phyloP scores from a whole-genome alignment of 106 monocot genomes.

The Allium fistulosum region DNA sequence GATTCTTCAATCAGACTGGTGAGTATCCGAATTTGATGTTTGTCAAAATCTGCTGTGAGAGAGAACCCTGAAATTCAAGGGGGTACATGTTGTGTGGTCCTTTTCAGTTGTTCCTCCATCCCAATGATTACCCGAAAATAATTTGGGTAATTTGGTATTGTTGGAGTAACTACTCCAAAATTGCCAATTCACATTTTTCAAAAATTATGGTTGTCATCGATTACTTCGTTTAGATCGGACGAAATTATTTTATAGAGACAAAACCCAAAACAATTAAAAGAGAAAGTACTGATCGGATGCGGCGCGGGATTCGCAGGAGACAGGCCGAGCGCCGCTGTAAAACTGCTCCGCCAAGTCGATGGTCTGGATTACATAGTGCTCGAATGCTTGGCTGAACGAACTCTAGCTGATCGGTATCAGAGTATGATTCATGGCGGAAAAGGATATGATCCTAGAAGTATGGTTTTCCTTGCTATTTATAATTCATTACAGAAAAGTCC shows the following conservation, averaged over 20 bases:
- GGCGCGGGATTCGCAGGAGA: slow-evolving; percentile 95
- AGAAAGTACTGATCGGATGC: slow-evolving; percentile 64
- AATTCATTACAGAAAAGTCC: background rate
- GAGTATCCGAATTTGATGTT: background rate
- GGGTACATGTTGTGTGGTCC: no score
- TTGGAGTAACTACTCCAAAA: no score
- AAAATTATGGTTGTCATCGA: no score
- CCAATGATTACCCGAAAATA: no score
- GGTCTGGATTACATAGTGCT: slow-evolving; percentile 77
- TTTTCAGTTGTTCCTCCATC: no score
- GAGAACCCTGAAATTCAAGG: no score
- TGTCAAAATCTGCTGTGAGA: no score
- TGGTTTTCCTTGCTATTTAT: background rate
- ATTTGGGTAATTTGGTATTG: no score
- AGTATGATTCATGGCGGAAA: slow-evolving; percentile 59
- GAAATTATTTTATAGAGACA: slow-evolving; percentile 34
- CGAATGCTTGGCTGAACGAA: slow-evolving; percentile 93
- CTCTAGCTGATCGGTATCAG: slow-evolving; percentile 79
- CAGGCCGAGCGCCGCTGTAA: slow-evolving; percentile 62
- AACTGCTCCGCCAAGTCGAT: slow-evolving; percentile 50
- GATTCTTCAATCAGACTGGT: background rate
- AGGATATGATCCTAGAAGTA: slow-evolving; percentile 86
- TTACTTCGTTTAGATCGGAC: no score
- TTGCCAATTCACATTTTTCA: no score
- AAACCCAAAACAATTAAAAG: slow-evolving; percentile 51